Conservation (phyloP, 169 alveolate genomes). For the Eimeria sp. region DNA sequence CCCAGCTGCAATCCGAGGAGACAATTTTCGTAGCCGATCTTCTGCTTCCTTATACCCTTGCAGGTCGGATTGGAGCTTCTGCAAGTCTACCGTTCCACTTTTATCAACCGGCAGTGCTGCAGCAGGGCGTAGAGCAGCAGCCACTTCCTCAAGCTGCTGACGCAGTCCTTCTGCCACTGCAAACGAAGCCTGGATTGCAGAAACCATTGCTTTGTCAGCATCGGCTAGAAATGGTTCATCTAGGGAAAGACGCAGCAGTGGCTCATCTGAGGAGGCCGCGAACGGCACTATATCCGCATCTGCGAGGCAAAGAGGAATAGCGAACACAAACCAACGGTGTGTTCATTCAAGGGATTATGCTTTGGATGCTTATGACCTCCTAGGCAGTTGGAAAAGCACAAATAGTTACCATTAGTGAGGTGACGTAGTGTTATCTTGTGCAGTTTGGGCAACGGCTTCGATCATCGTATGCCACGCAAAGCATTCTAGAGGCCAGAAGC, state of each 20-base stretch:
- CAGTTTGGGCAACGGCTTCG: neutral
- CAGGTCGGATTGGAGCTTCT: neutral
- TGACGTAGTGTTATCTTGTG: neutral
- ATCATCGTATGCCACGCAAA: neutral
- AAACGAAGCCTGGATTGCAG: conserved; percentile 53
- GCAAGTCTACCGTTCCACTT: neutral
- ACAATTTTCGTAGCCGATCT: neutral
- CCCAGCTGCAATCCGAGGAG: conserved; percentile 34
- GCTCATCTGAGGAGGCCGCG: conserved; percentile 38
- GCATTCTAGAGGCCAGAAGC: neutral
- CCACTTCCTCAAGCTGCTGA: conserved; percentile 62
- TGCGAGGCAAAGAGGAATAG: conserved; percentile 2
- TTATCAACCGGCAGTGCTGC: conserved; percentile 26
- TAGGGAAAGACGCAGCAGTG: conserved; percentile 28
- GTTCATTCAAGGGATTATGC: neutral
- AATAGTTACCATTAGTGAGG: neutral
- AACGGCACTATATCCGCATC: conserved; percentile 58
- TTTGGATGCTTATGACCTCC: neutral
- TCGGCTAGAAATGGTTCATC: conserved; percentile 49
- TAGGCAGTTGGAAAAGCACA: neutral
- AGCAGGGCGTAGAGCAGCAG: conserved; percentile 17
- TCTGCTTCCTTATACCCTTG: conserved; percentile 25
- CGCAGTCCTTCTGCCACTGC: conserved; percentile 46
- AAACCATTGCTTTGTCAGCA: conserved; percentile 52
- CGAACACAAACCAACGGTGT: neutral